Conservation (phyloP, 2,329 filamentous ascomycete genomes). For the Colletotrichum tofieldiae region DNA sequence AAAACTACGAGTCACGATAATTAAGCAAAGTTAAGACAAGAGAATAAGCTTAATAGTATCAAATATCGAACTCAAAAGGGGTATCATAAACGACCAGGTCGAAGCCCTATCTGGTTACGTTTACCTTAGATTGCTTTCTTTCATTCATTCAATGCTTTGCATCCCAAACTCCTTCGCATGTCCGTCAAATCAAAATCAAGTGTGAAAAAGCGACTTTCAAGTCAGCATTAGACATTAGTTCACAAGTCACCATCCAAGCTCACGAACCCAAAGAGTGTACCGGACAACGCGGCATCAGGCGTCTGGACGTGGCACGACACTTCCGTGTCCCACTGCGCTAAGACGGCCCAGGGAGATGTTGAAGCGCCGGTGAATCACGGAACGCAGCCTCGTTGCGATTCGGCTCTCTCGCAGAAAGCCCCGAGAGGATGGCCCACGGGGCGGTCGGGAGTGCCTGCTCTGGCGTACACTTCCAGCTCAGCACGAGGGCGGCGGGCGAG, state of each 20-base stretch:
- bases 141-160: neutral
- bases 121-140: constrained; percentile 15
- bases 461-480: neutral
- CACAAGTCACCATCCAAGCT: neutral
- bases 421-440: neutral
- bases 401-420: neutral
- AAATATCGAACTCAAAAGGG: neutral
- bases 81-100: constrained; percentile 14
- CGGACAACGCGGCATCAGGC: neutral
- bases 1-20: neutral
- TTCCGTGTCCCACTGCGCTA: neutral
- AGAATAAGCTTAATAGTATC: neutral
- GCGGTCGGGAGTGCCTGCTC: neutral
- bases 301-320: neutral
- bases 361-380: neutral
- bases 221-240: neutral
- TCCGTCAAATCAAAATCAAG: neutral
- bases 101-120: constrained; percentile 19
- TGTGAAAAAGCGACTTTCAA: neutral
- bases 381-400: neutral
- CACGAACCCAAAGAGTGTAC: neutral
- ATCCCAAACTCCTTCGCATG: constrained; percentile 11
- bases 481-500: neutral
- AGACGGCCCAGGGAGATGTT: neutral
- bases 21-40: neutral